Conservation (phyloP, 148 eudicot species). For the Heliosperma pusillum region DNA sequence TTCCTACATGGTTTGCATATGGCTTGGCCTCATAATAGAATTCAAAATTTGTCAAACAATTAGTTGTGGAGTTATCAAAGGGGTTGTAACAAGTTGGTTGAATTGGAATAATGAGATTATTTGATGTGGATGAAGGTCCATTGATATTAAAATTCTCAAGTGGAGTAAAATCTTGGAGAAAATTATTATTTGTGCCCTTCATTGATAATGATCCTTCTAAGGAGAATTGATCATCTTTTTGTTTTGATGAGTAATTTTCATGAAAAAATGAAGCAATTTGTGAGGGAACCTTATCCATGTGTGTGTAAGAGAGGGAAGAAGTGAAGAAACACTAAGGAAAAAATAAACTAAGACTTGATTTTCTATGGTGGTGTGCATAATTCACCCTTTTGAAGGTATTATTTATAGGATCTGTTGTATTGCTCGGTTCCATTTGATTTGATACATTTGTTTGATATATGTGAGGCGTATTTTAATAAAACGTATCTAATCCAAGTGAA, state of each 20-base stretch:
- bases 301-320: conserved; percentile 12
- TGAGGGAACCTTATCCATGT: conserved; percentile 5
- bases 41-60: conserved; percentile 30
- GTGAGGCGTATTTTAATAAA: too few relatives aligned
- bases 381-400: too few relatives aligned
- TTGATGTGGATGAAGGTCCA: conserved; percentile 31
- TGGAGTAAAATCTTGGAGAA: conserved; percentile 47
- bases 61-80: conserved; percentile 31
- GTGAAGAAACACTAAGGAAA: conserved; percentile 22
- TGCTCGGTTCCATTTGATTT: too few relatives aligned
- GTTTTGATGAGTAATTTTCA: conserved; percentile 26
- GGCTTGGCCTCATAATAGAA: conserved; percentile 44
- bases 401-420: too few relatives aligned
- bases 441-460: too few relatives aligned
- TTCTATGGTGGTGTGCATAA: too few relatives aligned
- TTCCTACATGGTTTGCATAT: conserved; percentile 16
- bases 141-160: conserved; percentile 37
- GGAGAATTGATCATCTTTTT: conserved; percentile 29
- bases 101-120: conserved; percentile 27
- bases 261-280: conserved; percentile 16
- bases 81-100: conserved; percentile 36
- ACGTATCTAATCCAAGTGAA: too few relatives aligned
- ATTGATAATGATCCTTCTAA: conserved; percentile 28
- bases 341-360: conserved; percentile 9
- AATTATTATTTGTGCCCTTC: conserved; percentile 23